Conservation (phyloP, 2,329 filamentous ascomycete genomes). For the Pleoardoris graminearum region DNA sequence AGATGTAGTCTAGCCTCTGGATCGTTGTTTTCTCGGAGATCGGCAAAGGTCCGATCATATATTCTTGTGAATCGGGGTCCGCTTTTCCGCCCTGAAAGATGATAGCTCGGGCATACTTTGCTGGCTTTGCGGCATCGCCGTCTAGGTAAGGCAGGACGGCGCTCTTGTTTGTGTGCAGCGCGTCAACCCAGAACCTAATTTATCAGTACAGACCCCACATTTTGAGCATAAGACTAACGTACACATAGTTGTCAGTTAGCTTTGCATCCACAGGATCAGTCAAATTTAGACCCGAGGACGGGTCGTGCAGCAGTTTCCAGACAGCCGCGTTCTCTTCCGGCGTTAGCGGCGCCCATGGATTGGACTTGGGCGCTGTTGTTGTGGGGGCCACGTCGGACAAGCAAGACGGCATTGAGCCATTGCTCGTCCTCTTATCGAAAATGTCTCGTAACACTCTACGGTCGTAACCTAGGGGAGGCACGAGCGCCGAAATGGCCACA, state of each 20-base stretch:
- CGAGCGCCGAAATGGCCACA: too few relatives aligned
- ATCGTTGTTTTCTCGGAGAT: conserved; percentile 38
- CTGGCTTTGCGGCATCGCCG: conserved; percentile 38
- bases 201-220: too few relatives aligned
- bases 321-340: conserved; percentile 50
- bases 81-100: conserved; percentile 51
- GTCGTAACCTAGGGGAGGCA: conserved; percentile 28
- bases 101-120: conserved; percentile 53
- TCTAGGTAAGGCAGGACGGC: conserved; percentile 52
- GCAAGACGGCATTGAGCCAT: conserved; percentile 17
- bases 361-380: conserved; percentile 44
- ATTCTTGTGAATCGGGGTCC: conserved; percentile 53
- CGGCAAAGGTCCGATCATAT: conserved; percentile 56
- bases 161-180: conserved; percentile 55
- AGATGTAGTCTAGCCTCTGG: conserved; percentile 32
- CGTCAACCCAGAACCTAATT: conserved; percentile 54
- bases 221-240: too few relatives aligned
- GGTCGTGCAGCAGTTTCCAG: conserved; percentile 50
- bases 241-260: conserved; percentile 53
- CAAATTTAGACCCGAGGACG: conserved; percentile 50
- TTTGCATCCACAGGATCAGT: conserved; percentile 45
- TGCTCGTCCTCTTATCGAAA: conserved; percentile 22
- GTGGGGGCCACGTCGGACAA: conserved; percentile 16
- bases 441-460: conserved; percentile 22
- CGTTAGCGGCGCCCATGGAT: conserved; percentile 50